Conservation (phyloP, 257 asterid species). For the Solanum neorickii region DNA sequence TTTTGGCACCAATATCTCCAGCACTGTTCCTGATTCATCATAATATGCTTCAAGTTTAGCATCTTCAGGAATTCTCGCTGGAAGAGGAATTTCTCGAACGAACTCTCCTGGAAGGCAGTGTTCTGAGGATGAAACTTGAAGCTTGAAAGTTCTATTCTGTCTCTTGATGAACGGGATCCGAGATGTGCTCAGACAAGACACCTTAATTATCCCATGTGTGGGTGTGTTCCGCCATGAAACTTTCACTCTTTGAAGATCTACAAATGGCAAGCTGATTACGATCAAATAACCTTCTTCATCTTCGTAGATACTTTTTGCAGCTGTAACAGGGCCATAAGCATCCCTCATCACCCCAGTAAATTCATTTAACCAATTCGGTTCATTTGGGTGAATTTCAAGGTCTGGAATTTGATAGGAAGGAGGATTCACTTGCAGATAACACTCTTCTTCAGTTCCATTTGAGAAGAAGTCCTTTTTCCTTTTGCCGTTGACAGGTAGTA, state of each 20-base stretch:
- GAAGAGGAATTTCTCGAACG: constrained; percentile 64
- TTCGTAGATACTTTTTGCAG: constrained; percentile 60
- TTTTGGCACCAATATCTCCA: constrained; percentile 87
- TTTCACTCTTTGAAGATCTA: constrained; percentile 53
- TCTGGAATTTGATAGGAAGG: constrained; percentile 24
- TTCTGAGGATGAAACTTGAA: constrained; percentile 51
- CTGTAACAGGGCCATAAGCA: constrained; percentile 58
- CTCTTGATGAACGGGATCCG: constrained; percentile 63
- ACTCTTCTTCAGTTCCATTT: constrained; percentile 36
- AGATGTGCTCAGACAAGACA: constrained; percentile 61
- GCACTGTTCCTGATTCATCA: constrained; percentile 68
- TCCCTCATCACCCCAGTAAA: constrained; percentile 49
- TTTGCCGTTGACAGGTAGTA: constrained; percentile 38
- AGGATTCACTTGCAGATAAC: constrained; percentile 21
- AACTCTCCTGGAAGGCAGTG: constrained; percentile 94
- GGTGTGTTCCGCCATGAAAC: constrained; percentile 69
- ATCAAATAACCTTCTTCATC: constrained; percentile 62
- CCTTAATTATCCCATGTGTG: constrained; percentile 66
- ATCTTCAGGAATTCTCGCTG: constrained; percentile 83
- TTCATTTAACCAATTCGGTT: constrained; percentile 50
- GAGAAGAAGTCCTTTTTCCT: constrained; percentile 44
- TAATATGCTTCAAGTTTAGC: constrained; percentile 80
- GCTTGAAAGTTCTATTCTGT: constrained; percentile 71
- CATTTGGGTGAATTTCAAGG: constrained; percentile 32
- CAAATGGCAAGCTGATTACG: constrained; percentile 51